phyloP scores from a whole-genome alignment of 2,329 filamentous ascomycete species.

The Leptographium galeiforme region DNA sequence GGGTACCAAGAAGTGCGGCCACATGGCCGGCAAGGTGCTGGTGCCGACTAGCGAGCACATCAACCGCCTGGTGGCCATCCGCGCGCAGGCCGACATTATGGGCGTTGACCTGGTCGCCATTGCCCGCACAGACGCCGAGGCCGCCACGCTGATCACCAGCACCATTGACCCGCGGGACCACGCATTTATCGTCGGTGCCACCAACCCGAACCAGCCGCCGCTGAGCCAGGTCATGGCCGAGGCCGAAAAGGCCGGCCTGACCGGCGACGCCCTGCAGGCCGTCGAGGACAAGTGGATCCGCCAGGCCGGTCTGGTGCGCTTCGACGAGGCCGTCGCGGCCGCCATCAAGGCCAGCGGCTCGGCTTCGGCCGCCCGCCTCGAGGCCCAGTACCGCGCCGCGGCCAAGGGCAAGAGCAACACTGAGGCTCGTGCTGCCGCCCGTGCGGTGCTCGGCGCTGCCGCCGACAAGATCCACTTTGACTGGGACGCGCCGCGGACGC shows the following conservation, averaged over 20 bases:
- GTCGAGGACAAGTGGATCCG: conserved; percentile 83
- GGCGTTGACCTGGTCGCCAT: conserved; percentile 80
- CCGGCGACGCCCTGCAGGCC: conserved; percentile 65
- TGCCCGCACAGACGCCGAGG: conserved; percentile 92
- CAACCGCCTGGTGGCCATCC: conserved; percentile 90
- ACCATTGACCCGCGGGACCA: conserved; percentile 95
- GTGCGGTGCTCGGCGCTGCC: conserved; percentile 61
- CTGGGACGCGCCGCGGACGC: conserved; percentile 86
- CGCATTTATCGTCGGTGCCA: conserved; percentile 78
- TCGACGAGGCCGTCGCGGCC: conserved; percentile 78
- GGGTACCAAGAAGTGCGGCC: conserved; percentile 97
- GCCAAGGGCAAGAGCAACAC: conserved; percentile 73
- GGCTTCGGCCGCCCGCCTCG: conserved; percentile 36
- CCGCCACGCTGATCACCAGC: conserved; percentile 89
- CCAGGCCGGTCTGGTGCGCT: conserved; percentile 71
- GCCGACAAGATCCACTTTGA: conserved; percentile 74
- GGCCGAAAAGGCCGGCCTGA: conserved; percentile 72
- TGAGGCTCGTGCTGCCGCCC: conserved; percentile 71
- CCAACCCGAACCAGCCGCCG: conserved; percentile 71
- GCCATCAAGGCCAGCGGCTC: conserved; percentile 39
- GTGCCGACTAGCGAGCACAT: conserved; percentile 97
- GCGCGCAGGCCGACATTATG: conserved; percentile 98
- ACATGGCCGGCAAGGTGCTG: conserved; percentile 97
- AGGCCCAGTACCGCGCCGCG: conserved; percentile 54
- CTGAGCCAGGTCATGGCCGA: conserved; percentile 84